phyloP scores from a whole-genome alignment of 2,329 filamentous ascomycete genomes.

The Chaetomiaceae sp. region DNA sequence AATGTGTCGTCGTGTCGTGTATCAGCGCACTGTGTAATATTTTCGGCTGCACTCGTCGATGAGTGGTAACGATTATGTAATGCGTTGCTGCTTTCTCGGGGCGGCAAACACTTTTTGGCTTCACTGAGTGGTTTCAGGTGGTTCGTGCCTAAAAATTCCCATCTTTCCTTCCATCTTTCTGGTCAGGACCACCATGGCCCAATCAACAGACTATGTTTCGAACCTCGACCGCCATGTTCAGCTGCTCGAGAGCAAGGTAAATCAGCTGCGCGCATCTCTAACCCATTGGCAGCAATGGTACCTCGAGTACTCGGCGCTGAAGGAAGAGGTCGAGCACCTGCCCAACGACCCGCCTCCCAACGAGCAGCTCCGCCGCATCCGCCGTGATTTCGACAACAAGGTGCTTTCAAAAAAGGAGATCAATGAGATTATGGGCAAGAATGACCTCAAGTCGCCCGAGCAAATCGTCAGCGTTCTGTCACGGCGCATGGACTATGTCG shows the following conservation, averaged over 20 bases:
- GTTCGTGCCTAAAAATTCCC: not conserved
- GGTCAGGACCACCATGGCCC: conserved; percentile 34
- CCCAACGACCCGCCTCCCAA: conserved; percentile 41
- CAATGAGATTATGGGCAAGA: conserved; percentile 44
- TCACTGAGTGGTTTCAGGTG: not conserved
- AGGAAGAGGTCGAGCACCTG: conserved; percentile 68
- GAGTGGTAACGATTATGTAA: too few species aligned
- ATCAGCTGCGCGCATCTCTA: conserved; percentile 69
- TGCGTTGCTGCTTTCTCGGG: not conserved
- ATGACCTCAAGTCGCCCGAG: conserved; percentile 47
- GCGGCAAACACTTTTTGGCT: not conserved
- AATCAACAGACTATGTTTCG: conserved; percentile 50
- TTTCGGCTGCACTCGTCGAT: too few species aligned
- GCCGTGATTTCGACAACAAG: conserved; percentile 56
- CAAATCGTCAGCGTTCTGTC: conserved; percentile 66
- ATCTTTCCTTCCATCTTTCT: not conserved
- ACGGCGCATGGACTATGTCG: conserved; percentile 83
- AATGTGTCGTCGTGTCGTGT: too few species aligned
- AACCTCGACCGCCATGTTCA: conserved; percentile 71
- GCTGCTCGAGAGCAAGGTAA: conserved; percentile 70
- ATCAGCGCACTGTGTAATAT: too few species aligned
- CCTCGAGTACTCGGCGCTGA: conserved; percentile 83
- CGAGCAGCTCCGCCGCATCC: conserved; percentile 54
- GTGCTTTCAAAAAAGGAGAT: conserved; percentile 58
- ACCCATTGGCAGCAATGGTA: conserved; percentile 89